Conservation (phyloP, 495 filamentous ascomycete genomes). For the Poronia punctata region DNA sequence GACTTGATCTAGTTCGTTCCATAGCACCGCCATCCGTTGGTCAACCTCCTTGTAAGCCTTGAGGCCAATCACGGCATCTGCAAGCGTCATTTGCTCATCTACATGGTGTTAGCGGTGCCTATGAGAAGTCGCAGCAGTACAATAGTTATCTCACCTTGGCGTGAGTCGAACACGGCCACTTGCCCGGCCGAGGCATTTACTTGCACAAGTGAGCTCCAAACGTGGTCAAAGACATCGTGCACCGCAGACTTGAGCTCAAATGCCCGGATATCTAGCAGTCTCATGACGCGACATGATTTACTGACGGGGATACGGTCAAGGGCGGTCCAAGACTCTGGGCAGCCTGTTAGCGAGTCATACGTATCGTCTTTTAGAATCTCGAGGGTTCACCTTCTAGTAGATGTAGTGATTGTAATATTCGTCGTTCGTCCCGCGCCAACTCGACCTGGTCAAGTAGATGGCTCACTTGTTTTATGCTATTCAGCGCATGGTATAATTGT, state of each 20-base stretch:
- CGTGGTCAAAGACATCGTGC: slow-evolving; percentile 49
- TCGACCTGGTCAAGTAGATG: slow-evolving; percentile 47
- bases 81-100: slow-evolving; percentile 42
- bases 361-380: slow-evolving; percentile 2
- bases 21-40: slow-evolving; percentile 41
- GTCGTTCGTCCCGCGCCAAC: slow-evolving; percentile 36
- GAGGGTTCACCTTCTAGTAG: slow-evolving; percentile 41
- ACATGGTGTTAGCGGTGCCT: slow-evolving; percentile 18
- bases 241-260: slow-evolving; percentile 51
- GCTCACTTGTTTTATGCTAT: slow-evolving; percentile 49
- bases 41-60: slow-evolving; percentile 47
- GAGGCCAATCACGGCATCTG: slow-evolving; percentile 41
- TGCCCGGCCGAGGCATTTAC: slow-evolving; percentile 43
- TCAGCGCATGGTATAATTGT: slow-evolving; percentile 55
- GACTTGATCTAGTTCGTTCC: slow-evolving; percentile 42
- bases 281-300: slow-evolving; percentile 42
- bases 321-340: slow-evolving; percentile 39
- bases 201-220: slow-evolving; percentile 50
- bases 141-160: slow-evolving; percentile 41
- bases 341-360: slow-evolving; percentile 1
- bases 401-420: slow-evolving; percentile 44
- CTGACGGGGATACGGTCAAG: slow-evolving; percentile 37
- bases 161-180: slow-evolving; percentile 40
- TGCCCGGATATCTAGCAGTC: slow-evolving; percentile 38
- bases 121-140: neutral